Percentiles rank a stretch among this genome's conserved stretches.
phyloP scores from a whole-genome alignment of 2,329 filamentous ascomycete species.

The Colletotrichum sp. region DNA sequence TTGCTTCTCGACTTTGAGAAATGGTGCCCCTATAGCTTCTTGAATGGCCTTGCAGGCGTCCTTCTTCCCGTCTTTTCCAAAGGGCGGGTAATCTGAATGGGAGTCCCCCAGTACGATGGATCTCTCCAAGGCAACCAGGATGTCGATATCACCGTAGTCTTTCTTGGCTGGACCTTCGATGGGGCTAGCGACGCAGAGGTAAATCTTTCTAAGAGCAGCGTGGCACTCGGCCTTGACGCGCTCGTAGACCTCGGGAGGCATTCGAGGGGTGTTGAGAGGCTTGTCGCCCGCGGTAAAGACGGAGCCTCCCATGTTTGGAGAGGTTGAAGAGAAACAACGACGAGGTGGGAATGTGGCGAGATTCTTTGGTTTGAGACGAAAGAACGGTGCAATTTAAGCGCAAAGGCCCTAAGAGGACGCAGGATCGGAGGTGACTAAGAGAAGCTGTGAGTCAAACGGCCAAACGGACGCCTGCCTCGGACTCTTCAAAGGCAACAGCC shows the following conservation, averaged over 20 bases:
- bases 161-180: slow-evolving; percentile 73
- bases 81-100: neutral
- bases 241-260: slow-evolving; percentile 63
- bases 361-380: neutral
- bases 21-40: slow-evolving; percentile 49
- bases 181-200: slow-evolving; percentile 59
- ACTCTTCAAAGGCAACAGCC: neutral
- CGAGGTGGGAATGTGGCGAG: too few species aligned
- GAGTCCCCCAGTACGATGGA: neutral
- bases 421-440: neutral
- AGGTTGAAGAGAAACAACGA: neutral
- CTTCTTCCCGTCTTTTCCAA: neutral
- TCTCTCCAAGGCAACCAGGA: slow-evolving; percentile 57
- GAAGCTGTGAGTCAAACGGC: neutral
- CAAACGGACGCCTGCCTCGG: neutral
- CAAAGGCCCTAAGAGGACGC: neutral
- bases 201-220: slow-evolving; percentile 54
- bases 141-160: slow-evolving; percentile 76
- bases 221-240: slow-evolving; percentile 51
- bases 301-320: slow-evolving; percentile 65
- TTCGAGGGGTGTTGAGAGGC: slow-evolving; percentile 67
- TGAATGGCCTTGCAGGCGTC: neutral
- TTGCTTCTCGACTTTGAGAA: slow-evolving; percentile 31
- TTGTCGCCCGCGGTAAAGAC: slow-evolving; percentile 56
- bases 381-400: neutral